Evolutionary conservation across 768 basidiomycete species (phyloP), one percentile per base, ranked within the genome.

Genomic region (Trametes maxima): DNA sequence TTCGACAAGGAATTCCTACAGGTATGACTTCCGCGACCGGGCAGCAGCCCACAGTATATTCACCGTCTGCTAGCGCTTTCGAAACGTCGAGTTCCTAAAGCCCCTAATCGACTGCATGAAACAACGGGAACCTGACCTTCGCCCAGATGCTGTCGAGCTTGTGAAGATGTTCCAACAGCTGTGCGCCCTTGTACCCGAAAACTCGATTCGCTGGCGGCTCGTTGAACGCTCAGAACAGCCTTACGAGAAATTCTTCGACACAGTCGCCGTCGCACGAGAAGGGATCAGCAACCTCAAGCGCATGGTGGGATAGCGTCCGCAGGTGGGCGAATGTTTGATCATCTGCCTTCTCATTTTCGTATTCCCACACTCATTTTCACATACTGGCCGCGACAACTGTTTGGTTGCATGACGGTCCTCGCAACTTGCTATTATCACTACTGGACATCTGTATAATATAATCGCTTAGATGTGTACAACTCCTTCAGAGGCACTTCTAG

Each of bases 1-100:
- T 70, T 69, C 28, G 45, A 59, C 17, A 59, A 55, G 6, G 63
- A 68, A 22, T 64, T 71, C n/a, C 61, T 63, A 1, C 52, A 66
- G 21, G 66, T 67, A 40, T 3, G 59, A 42, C n/a, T 22, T 28
- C 25, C 11, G 14, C 2, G 11, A 16, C 35, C n/a, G 19, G 11
- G 14, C 17, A 2, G 13, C n/a, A 44, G 17, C 28, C 24, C 1
- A 21, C 21, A 2, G 36, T 8, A 24, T 19, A 43, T n/a, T 13
- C 21, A 21, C 24, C n/a, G n/a, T n/a, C n/a, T n/a, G n/a, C n/a
- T n/a, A 60, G 57, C 35, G 36, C n/a, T 54, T 21, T 7, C 43
- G 19, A 14, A 59, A 65, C 47, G 43, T 57, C 19, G 59, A 48
- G 7, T 66, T 68, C 33, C 36, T 68, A 1, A 17, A 16, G 5